Base-by-base conservation (phyloP, 2,329 filamentous ascomycete genomes). In the Chrysoporthe deuterocubensis region DNA sequence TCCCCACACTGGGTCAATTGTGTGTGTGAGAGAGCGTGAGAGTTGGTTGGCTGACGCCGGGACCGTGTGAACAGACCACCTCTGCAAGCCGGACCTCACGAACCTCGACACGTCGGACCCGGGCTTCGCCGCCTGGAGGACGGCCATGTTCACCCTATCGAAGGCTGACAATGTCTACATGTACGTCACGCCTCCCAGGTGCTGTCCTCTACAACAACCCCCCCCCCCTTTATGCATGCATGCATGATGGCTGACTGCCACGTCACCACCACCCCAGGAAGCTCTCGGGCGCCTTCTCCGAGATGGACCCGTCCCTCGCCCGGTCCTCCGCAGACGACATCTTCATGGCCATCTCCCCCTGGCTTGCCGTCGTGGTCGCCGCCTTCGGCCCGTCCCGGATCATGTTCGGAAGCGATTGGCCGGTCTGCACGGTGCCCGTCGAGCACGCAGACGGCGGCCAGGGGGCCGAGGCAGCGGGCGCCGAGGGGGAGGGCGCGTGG, bases 391-490 rank as follows among this genome's bases (percentile, higher is more conserved):
- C 91, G 0, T 76, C 82, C 32, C 85, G 93, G 71, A 85, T 96
- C 76, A 94, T 98, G 90, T 97, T 96, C 78, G 94, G 91, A 34
- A 94, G 91, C 71, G 94, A 97, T 78, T 98, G 95, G 95, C 94
- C 95, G 2, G 90, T 97, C 0, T 97, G 93, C 80, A 94, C 93
- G 70, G 81, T 93, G 0, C 67, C 70, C 56, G 73, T 76, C 40
- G 75, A 75, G 5, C 86, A 85, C 2, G 84, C 21, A 84, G 26
- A 26, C 26, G 26, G 2, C 26, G 26, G 2, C 26, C 26, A 26
- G 26, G 26, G 26, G 0, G 79, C 78, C 6, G 57, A 43, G 56
- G 67, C 34, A 73, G 77, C 37, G 74, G 77, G 72, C 42, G 44
- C 48, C n/a, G 65, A 73, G 0, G 83, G 83, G 54, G 81, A 84